Conservation (phyloP, 2,329 filamentous ascomycete species). For the Ophiostoma australiae region DNA sequence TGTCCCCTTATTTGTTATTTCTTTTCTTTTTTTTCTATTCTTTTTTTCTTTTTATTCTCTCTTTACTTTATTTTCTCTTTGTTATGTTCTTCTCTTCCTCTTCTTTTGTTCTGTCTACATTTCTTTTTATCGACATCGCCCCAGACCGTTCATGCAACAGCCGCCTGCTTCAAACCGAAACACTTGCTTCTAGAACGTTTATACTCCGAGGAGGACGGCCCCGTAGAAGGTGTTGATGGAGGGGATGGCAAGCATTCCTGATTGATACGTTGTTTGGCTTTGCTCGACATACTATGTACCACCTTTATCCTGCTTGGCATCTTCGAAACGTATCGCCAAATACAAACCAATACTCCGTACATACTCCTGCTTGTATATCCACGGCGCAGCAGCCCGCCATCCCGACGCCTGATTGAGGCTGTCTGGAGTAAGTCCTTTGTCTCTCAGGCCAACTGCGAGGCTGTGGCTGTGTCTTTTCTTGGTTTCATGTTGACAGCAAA, state of each 20-base stretch:
- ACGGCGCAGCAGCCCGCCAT: background rate
- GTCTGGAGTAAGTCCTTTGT: background rate
- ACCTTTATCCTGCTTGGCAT: background rate
- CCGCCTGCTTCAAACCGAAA: background rate
- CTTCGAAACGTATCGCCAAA: background rate
- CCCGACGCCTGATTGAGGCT: constrained; percentile 3
- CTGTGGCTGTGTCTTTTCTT: background rate
- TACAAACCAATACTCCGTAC: background rate
- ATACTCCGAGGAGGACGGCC: background rate
- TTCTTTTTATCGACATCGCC: background rate
- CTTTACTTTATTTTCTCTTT: background rate
- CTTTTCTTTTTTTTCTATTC: background rate
- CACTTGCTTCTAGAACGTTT: constrained; percentile 9
- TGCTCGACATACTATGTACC: background rate
- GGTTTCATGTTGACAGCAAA: background rate
- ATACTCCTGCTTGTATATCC: background rate
- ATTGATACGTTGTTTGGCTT: background rate
- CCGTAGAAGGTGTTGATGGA: no score
- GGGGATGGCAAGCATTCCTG: no score
- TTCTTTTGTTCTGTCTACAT: background rate
- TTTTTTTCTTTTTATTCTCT: background rate
- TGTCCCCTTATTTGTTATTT: background rate
- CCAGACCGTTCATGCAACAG: background rate
- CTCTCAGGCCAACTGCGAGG: background rate
- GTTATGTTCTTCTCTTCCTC: background rate